phyloP scores from a whole-genome alignment of 2,329 filamentous ascomycete species.

The Helicocarpus griseus region DNA sequence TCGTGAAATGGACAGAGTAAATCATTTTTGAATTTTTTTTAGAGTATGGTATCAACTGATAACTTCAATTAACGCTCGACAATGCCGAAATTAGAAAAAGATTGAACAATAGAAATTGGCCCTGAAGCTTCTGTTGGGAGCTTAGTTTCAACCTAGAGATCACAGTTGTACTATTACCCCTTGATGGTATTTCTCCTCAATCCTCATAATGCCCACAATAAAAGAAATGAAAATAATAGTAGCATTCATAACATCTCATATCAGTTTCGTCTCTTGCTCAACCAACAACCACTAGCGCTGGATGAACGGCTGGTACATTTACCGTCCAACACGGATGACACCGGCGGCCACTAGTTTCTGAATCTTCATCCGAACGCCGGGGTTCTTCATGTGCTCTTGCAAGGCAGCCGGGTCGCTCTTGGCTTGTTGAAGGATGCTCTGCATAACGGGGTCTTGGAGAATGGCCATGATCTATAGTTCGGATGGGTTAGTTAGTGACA shows the following conservation, averaged over 20 bases:
- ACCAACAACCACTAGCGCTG: neutral
- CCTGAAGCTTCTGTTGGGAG: no score
- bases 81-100: neutral
- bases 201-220: neutral
- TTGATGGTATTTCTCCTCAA: no score
- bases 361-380: slow-evolving; percentile 73
- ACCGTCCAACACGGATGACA: slow-evolving; percentile 69
- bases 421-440: slow-evolving; percentile 91
- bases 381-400: slow-evolving; percentile 95
- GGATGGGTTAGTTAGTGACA: slow-evolving; percentile 9
- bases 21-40: neutral
- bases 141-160: no score
- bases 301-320: slow-evolving; percentile 9
- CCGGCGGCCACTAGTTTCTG: slow-evolving; percentile 91
- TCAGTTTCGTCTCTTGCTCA: neutral
- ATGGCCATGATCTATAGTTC: slow-evolving; percentile 65
- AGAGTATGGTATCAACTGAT: neutral
- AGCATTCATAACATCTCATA: neutral
- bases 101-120: neutral
- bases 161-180: no score
- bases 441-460: slow-evolving; percentile 95
- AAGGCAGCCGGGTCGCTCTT: slow-evolving; percentile 87
- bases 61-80: neutral
- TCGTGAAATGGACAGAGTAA: neutral
- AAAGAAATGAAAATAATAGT: neutral